phyloP scores from a whole-genome alignment of 2,329 filamentous ascomycete species.

The Lasiodiplodia citricola region DNA sequence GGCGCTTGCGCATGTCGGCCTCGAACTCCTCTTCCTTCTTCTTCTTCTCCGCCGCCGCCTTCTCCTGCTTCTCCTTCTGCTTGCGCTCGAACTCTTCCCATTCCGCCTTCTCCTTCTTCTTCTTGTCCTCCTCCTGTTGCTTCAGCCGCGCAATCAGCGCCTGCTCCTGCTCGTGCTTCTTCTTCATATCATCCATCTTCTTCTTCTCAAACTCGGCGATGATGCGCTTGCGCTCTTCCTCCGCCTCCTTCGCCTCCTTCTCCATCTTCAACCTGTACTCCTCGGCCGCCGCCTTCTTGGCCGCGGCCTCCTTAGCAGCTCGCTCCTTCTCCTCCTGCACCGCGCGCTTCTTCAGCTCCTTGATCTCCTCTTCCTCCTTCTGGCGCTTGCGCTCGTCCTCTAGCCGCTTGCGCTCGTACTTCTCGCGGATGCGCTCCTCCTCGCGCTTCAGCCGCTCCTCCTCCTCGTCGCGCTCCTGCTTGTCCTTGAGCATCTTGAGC shows the following conservation, averaged over 20 bases:
- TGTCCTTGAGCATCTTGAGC: constrained; percentile 40
- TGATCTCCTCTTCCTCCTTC: constrained; percentile 37
- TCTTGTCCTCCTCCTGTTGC: constrained; percentile 47
- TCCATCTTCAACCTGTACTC: constrained; percentile 45
- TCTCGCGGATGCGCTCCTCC: constrained; percentile 39
- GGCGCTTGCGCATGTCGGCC: constrained; percentile 51
- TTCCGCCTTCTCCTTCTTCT: constrained; percentile 50
- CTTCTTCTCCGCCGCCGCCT: constrained; percentile 47
- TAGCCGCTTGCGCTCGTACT: constrained; percentile 39
- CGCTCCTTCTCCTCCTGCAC: constrained; percentile 37
- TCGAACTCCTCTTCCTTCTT: constrained; percentile 50
- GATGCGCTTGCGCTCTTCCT: constrained; percentile 32
- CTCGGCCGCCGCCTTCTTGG: constrained; percentile 43
- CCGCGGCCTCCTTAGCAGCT: constrained; percentile 37
- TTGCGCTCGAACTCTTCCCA: constrained; percentile 47
- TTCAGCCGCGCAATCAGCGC: constrained; percentile 46
- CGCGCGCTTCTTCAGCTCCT: constrained; percentile 37
- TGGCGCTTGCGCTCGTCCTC: constrained; percentile 31
- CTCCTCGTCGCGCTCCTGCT: constrained; percentile 36
- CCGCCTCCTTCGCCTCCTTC: constrained; percentile 36
- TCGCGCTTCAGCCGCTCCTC: constrained; percentile 30
- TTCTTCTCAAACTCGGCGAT: constrained; percentile 36
- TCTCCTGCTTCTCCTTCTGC: constrained; percentile 49
- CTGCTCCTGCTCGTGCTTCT: constrained; percentile 44
- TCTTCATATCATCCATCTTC: constrained; percentile 40